A percentile compares a stretch with the other conserved stretches of the same genome.
phyloP scores from a whole-genome alignment of 1,284 basidiomycete species.

The Ceratobasidium theobromae region DNA sequence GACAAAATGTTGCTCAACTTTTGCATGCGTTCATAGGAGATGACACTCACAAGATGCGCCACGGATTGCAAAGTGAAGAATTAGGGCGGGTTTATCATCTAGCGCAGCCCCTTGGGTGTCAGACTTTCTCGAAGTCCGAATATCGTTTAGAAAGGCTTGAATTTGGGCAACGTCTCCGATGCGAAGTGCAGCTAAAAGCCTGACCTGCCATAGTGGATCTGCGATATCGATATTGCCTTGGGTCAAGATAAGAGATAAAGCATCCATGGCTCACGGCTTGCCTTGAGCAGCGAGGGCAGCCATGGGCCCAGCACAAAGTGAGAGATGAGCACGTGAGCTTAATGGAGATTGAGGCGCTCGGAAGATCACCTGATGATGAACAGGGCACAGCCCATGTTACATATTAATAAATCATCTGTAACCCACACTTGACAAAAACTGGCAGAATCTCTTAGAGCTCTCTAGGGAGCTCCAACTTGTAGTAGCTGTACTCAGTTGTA shows the following conservation, averaged over 20 bases:
- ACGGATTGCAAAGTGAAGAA: conserved; percentile 83
- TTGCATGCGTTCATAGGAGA: background rate
- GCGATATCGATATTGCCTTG: background rate
- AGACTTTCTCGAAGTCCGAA: conserved; percentile 57
- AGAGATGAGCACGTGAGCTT: too few species aligned
- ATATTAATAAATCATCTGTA: background rate
- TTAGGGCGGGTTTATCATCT: conserved; percentile 66
- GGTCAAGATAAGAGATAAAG: background rate
- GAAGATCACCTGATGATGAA: too few species aligned
- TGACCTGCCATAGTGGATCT: conserved; percentile 76
- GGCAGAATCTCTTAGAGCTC: too few species aligned
- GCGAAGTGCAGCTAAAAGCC: conserved; percentile 76
- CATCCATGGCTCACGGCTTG: background rate
- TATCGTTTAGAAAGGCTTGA: conserved; percentile 81
- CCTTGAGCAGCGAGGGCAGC: background rate
- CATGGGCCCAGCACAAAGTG: background rate
- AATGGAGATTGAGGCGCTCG: background rate
- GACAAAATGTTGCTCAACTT: conserved; percentile 31
- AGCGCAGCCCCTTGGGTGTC: conserved; percentile 49
- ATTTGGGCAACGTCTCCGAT: conserved; percentile 73
- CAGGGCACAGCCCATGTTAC: background rate
- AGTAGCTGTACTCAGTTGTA: too few species aligned
- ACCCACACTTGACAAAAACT: background rate
- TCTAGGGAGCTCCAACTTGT: too few species aligned
- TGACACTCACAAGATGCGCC: conserved; percentile 71